These are phyloP conservation scores for Salinomyces thailandicus DNA, from an alignment of 2,329 filamentous ascomycete species.

Conservation along the genomic window DNA sequence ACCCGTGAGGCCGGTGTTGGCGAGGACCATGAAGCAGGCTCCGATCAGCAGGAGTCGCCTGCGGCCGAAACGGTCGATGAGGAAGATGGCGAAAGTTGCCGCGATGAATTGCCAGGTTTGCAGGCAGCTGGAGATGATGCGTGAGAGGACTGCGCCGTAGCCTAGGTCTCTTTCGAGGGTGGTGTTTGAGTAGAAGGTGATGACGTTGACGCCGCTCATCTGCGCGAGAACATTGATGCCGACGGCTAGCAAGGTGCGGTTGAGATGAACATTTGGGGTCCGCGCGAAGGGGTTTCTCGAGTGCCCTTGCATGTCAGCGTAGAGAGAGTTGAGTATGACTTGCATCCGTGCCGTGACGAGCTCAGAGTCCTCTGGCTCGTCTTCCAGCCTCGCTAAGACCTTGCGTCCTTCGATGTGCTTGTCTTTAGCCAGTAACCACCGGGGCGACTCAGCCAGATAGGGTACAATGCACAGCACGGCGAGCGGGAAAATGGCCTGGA, in stretches of 20 bases:
- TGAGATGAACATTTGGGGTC: conserved; percentile 16
- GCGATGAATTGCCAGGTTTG: conserved; percentile 22
- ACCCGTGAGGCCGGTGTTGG: conserved; percentile 15
- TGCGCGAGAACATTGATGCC: conserved; percentile 18
- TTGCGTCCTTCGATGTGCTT: conserved; percentile 13
- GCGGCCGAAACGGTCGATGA: conserved; percentile 23
- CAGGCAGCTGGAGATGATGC: conserved; percentile 18
- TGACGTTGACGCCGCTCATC: conserved; percentile 18
- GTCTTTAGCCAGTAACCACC: conserved; percentile 18
- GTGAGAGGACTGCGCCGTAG: conserved; percentile 11
- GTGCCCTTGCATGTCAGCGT: conserved; percentile 13
- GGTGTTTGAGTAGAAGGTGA: conserved; percentile 20
- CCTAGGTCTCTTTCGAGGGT: conserved; percentile 15
- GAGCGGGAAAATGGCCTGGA: conserved; percentile 34
- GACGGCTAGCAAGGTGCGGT: conserved; percentile 17
- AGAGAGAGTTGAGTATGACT: conserved; percentile 14
- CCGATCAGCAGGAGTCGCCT: conserved; percentile 20
- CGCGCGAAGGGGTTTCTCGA: conserved; percentile 16
- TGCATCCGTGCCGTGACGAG: conserved; percentile 11
- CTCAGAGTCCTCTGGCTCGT: conserved; percentile 13
- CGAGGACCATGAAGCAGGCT: conserved; percentile 18
- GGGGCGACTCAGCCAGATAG: conserved; percentile 21
- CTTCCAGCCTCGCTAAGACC: conserved; percentile 20
- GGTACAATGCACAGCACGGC: conserved; percentile 25
- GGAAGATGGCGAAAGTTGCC: conserved; percentile 17